Evolutionary conservation across 176 grass and related monocot species (phyloP).

Genomic region (Calamus simplicifolius): DNA sequence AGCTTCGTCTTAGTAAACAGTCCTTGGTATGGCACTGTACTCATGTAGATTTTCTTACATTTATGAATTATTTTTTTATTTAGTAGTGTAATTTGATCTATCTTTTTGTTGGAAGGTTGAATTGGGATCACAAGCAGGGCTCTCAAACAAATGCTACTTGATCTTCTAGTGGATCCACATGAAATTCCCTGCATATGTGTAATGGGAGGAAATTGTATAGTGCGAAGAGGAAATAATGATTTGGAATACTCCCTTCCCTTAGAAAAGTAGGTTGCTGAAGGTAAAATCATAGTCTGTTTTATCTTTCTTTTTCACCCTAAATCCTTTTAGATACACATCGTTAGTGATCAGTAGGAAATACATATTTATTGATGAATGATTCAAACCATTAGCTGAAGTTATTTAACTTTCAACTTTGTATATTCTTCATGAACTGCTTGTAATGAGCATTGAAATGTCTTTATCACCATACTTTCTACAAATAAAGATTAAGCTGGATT

Average conservation of each 20-base stretch:
- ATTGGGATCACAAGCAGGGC: slow-evolving; percentile 83
- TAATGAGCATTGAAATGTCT: no score
- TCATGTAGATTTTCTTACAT: background rate
- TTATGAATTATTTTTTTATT: slow-evolving; percentile 7
- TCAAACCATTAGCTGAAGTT: background rate
- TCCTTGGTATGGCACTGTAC: slow-evolving; percentile 37
- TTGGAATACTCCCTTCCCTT: slow-evolving; percentile 70
- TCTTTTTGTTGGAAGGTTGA: slow-evolving; percentile 51
- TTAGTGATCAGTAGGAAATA: background rate
- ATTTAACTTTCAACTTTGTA: no score
- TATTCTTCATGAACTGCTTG: no score
- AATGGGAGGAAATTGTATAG: slow-evolving; percentile 86
- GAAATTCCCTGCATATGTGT: slow-evolving; percentile 92
- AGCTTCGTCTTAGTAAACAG: slow-evolving; percentile 98
- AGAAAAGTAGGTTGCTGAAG: slow-evolving; percentile 93
- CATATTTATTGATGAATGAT: background rate
- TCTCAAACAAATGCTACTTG: slow-evolving; percentile 95
- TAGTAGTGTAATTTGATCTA: slow-evolving; percentile 23
- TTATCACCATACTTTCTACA: no score
- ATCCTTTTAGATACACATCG: slow-evolving; percentile 1
- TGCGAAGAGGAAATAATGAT: slow-evolving; percentile 39
- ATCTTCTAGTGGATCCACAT: slow-evolving; percentile 86
- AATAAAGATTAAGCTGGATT: no score
- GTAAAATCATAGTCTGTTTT: slow-evolving; percentile 27
- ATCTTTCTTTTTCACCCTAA: no score